Base-by-base conservation (phyloP, 164 flowering plant genomes). In the Sedum album region DNA sequence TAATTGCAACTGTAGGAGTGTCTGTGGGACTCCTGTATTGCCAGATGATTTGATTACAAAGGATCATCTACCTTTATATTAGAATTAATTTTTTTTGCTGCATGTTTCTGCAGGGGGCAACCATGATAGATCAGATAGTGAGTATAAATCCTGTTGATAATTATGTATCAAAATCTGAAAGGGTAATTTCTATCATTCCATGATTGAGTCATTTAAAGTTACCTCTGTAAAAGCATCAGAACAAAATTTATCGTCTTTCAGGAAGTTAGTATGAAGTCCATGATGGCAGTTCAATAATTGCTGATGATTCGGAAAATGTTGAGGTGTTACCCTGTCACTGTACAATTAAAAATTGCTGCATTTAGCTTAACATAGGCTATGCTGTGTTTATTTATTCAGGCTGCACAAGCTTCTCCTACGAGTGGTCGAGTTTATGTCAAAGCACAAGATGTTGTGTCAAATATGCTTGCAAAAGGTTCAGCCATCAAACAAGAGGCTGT, bases 61-160 rank as follows among this genome's bases (percentile, higher is more conserved):
- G 6, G 42, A 10, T 39, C 42, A 39, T 39, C 13, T 8, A 39
- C 13, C 13, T 39, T 39, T 39, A 49, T n/a, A 15, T 18, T 5
- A 39, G 13, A 20, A 49, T 21, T 49, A 17, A 18, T n/a, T 17
- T 55, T 23, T 14, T 25, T 14, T 14, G 60, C 10, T 55, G 25
- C 10, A 49, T 62, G 14, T 81, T n/a, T 35, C 26, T 80, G 76
- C 88, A 91, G 97, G 98, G 98, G 63, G 98, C 98, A 71, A 94
- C 88, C 42, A 76, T 73, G 64, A 42, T n/a, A n/a, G n/a, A n/a
- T n/a, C n/a, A n/a, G n/a, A n/a, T n/a, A n/a, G n/a, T n/a, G n/a
- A n/a, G n/a, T n/a, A n/a, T n/a, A n/a, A n/a, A n/a, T n/a, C n/a
- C n/a, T n/a, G n/a, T n/a, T n/a, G n/a, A n/a, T n/a, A n/a, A n/a